Conservation (phyloP, 2,329 filamentous ascomycete genomes). For the Hymenoscyphus fraxineus region DNA sequence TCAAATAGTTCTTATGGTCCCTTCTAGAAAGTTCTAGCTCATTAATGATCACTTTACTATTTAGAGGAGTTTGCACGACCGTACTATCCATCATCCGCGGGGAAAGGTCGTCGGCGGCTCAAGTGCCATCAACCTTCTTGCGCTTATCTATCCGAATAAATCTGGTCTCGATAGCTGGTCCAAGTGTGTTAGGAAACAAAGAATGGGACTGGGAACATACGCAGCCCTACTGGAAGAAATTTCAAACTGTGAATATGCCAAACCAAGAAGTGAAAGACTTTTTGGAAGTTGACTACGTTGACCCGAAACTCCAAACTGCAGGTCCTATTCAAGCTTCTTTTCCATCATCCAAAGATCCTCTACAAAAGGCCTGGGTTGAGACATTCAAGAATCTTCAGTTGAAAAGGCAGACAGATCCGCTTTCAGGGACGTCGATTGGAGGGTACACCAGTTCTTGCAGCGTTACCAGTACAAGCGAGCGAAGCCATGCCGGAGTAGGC, state of each 20-base stretch:
- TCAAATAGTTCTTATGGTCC: no score
- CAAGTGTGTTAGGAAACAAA: constrained; percentile 38
- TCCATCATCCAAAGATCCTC: constrained; percentile 46
- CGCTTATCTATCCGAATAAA: constrained; percentile 23
- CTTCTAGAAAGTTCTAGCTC: not conserved
- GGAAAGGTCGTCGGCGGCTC: constrained; percentile 37
- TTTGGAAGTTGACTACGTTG: constrained; percentile 11
- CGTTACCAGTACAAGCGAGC: no score
- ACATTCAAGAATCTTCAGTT: constrained; percentile 36
- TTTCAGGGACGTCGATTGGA: constrained; percentile 38
- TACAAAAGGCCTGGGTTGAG: constrained; percentile 50
- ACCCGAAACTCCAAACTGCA: constrained; percentile 7
- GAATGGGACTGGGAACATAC: constrained; percentile 40
- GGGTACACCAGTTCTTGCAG: no score
- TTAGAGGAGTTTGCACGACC: not conserved
- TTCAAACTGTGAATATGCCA: constrained; percentile 14
- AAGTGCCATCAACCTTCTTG: constrained; percentile 36
- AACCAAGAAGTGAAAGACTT: constrained; percentile 4
- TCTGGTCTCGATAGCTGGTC: constrained; percentile 39
- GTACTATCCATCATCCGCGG: constrained; percentile 23
- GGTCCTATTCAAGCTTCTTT: constrained; percentile 20
- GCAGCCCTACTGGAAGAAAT: constrained; percentile 40
- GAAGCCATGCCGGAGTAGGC: no score
- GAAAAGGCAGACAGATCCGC: constrained; percentile 22
- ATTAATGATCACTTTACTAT: not conserved